Base-by-base conservation (phyloP, 1,139 yeast species). In the Scheffersomyces parashehatae region DNA sequence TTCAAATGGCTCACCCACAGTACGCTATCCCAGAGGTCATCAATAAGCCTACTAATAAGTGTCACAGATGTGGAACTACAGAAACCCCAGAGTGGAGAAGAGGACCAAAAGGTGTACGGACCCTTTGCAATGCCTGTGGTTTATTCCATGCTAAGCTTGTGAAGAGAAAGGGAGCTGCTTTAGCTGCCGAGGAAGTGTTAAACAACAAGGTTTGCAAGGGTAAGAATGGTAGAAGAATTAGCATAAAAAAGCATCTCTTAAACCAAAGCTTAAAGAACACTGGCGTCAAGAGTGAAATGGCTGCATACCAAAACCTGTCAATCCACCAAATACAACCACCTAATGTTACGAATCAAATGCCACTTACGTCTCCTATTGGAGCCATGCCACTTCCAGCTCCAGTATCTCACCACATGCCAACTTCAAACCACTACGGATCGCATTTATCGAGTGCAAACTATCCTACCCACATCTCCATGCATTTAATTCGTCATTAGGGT, bases 71-170 rank as follows among this genome's bases (percentile, higher is more conserved):
- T 62, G 87, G 85, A 15, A 83, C 87, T n/a, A 77, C 80, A 3
- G 88, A 84, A 48, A 88, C 97, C 1, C 96, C 96, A 0, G 96
- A 89, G 66, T 89, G 97, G 96, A 73, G 96, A 52, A 75, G 90
- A 44, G 96, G 96, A 0, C 96, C 96, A 2, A 80, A 82, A 48
- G 97, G 96, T 0, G 86, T 85, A 11, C 73, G 95, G 41, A 87
- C 95, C 0, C 69, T 89, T 46, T 89, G 96, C 64, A 89, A 89
- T 62, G 96, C 96, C 0, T 89, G 97, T 66, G 97, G 97, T 0
- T 70, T 89, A 40, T 87, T 80, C 61, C 89, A 85, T 63, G 89
- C 93, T 26, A 87, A 87, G 59, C 68, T 85, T 43, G 79, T 81
- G 39, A 83, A 83, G 60, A 71, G 80, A 48, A 82, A 79, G 52